Conservation (phyloP, 1,284 basidiomycete genomes). For the Ceratobasidium sp. region DNA sequence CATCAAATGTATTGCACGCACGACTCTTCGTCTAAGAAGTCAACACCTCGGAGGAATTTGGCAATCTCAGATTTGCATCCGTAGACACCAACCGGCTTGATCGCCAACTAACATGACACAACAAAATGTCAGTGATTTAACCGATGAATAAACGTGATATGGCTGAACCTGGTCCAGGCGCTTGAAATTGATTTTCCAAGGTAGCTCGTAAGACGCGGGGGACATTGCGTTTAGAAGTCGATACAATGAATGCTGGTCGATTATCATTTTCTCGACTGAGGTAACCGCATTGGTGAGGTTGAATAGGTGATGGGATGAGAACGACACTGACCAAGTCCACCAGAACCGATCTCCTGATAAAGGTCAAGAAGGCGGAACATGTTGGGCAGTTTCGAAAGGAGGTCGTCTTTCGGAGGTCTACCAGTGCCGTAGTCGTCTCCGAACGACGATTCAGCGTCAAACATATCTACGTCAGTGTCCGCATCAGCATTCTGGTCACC, state of each 20-base stretch:
- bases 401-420: constrained; percentile 64
- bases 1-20: too few relatives aligned
- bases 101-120: constrained; percentile 55
- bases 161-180: constrained; percentile 23
- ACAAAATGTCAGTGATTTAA: constrained; percentile 54
- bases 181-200: constrained; percentile 29
- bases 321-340: constrained; percentile 43
- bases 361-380: constrained; percentile 48
- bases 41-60: constrained; percentile 58
- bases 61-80: constrained; percentile 68
- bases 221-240: constrained; percentile 23
- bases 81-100: constrained; percentile 70
- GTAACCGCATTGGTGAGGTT: too few relatives aligned
- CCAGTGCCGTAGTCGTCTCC: constrained; percentile 54
- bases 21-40: constrained; percentile 15
- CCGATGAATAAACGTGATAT: neutral
- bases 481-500: too few relatives aligned
- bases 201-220: constrained; percentile 28
- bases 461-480: constrained; percentile 16
- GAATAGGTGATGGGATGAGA: too few relatives aligned
- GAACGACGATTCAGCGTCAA: neutral
- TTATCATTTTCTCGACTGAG: constrained; percentile 45
- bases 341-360: constrained; percentile 47
- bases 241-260: constrained; percentile 38
- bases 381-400: constrained; percentile 28